Evolutionary conservation across 768 basidiomycete species (phyloP).

Genomic region (Russula sp.): DNA sequence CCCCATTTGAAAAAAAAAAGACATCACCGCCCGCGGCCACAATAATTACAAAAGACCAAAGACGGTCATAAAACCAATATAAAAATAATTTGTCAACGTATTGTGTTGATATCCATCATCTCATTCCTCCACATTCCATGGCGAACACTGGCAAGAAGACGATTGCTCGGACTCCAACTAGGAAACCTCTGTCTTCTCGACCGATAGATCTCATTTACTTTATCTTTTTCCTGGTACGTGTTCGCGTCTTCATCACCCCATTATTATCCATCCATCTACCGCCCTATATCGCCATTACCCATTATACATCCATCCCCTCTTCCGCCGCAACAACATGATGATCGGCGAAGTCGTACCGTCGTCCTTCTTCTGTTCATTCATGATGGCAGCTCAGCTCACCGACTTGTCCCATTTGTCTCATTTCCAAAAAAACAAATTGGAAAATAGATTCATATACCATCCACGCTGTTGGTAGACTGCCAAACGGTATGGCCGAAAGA

Average conservation of each 20-base stretch:
- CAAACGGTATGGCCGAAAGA: conserved; percentile 60
- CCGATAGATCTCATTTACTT: conserved; percentile 70
- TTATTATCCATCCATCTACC: not conserved
- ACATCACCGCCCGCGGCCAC: too few species aligned
- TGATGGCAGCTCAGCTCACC: not conserved
- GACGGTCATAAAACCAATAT: not conserved
- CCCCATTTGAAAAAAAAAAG: too few species aligned
- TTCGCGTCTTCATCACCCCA: not conserved
- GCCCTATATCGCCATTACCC: not conserved
- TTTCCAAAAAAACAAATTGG: not conserved
- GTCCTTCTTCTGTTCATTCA: not conserved
- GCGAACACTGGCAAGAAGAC: not conserved
- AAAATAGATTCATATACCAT: conserved; percentile 61
- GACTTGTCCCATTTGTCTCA: not conserved
- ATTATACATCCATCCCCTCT: not conserved
- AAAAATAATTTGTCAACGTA: not conserved
- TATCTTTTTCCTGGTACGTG: conserved; percentile 59
- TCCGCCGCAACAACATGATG: not conserved
- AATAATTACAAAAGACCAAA: not conserved
- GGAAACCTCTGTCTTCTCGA: conserved; percentile 50
- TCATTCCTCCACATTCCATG: not conserved
- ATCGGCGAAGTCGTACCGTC: too few species aligned
- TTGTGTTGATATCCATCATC: not conserved
- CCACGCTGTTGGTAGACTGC: conserved; percentile 66
- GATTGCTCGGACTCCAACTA: not conserved